Evolutionary conservation across 208 protist genomes (phyloP).

Genomic region (Trypanosoma mega): DNA sequence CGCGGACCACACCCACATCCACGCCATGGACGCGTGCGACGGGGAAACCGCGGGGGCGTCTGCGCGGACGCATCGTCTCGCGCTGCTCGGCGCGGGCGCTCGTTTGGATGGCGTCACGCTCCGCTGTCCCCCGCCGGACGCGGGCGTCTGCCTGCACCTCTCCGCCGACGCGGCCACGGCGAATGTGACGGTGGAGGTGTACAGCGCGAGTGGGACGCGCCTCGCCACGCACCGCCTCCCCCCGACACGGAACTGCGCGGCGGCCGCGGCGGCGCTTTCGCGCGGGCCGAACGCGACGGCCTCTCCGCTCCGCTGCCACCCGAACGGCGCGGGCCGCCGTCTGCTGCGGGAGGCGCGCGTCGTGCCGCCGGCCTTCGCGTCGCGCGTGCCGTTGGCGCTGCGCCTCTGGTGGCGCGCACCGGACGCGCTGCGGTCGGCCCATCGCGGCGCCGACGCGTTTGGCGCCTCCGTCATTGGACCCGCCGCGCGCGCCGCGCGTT

Average conservation of each 20-base stretch:
- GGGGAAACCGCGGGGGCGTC: background rate
- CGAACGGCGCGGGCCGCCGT: too few species aligned
- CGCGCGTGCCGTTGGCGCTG: slow-evolving; percentile 2
- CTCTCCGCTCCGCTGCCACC: background rate
- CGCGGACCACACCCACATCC: slow-evolving; percentile 25
- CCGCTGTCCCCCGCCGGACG: background rate
- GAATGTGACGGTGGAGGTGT: slow-evolving; percentile 31
- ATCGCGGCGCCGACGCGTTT: background rate
- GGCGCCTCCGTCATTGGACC: too few species aligned
- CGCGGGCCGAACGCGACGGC: background rate
- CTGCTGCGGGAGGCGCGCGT: background rate
- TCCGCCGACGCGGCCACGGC: slow-evolving; percentile 7
- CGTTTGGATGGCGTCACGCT: slow-evolving; percentile 12
- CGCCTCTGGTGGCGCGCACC: background rate
- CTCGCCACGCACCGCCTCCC: background rate
- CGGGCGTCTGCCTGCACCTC: background rate
- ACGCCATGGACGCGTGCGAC: slow-evolving; percentile 18
- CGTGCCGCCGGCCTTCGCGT: slow-evolving; percentile 14
- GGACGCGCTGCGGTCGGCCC: background rate
- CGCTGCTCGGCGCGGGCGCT: slow-evolving; percentile 23
- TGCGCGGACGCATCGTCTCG: slow-evolving; percentile 22
- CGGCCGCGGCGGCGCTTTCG: background rate
- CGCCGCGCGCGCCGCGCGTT: too few species aligned
- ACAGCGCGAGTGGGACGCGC: background rate
- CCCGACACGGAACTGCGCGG: background rate